A percentile compares a stretch with the other conserved stretches of the same genome.
These are phyloP conservation scores for Colletotrichum graminicola DNA, from an alignment of 2,329 filamentous ascomycete species.

Conservation along the genomic window DNA sequence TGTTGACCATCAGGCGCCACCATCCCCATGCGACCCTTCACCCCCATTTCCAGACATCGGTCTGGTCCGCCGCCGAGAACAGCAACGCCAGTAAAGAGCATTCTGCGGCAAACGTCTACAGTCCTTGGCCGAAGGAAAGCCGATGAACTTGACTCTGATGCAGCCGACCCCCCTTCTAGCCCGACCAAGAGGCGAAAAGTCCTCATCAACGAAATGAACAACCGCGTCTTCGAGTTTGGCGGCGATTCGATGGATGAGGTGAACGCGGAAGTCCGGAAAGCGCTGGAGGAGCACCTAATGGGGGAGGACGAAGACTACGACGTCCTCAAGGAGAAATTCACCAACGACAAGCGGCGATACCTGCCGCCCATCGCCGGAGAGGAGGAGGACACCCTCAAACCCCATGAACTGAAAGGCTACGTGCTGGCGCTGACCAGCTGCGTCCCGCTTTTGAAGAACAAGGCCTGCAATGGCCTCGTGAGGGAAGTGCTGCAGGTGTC, in stretches of 20 bases:
- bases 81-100: slow-evolving; percentile 64
- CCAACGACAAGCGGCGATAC: slow-evolving; percentile 60
- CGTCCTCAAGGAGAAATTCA: slow-evolving; percentile 70
- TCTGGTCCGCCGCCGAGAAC: slow-evolving; percentile 51
- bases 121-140: slow-evolving; percentile 60
- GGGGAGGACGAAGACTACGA: slow-evolving; percentile 73
- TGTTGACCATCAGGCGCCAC: slow-evolving; percentile 17
- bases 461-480: slow-evolving; percentile 70
- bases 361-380: slow-evolving; percentile 56
- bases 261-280: slow-evolving; percentile 66
- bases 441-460: slow-evolving; percentile 69
- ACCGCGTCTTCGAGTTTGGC: slow-evolving; percentile 67
- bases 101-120: slow-evolving; percentile 61
- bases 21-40: slow-evolving; percentile 51
- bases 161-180: slow-evolving; percentile 55
- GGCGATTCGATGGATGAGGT: slow-evolving; percentile 67
- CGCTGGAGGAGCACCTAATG: slow-evolving; percentile 67
- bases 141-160: slow-evolving; percentile 56
- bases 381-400: slow-evolving; percentile 60
- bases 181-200: slow-evolving; percentile 69
- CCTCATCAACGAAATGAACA: slow-evolving; percentile 69
- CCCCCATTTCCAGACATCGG: slow-evolving; percentile 51
- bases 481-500: slow-evolving; percentile 69
- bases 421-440: slow-evolving; percentile 73
- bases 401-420: slow-evolving; percentile 70